phyloP scores from a whole-genome alignment of 495 filamentous ascomycete species.

The Lophiotrema nucula region DNA sequence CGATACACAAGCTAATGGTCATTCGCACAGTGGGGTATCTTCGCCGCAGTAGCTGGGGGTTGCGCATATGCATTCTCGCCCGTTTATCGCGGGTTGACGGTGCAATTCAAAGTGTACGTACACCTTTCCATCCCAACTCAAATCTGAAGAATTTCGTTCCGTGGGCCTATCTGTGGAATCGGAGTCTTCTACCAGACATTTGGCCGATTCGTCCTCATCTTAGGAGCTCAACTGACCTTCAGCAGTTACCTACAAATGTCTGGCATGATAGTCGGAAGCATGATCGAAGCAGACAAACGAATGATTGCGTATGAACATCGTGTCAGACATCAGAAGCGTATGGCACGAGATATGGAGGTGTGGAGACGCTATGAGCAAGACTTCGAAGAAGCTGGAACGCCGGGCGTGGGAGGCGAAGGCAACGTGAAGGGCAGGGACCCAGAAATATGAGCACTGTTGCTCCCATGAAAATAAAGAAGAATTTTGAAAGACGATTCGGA shows the following conservation, averaged over 20 bases:
- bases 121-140: no score
- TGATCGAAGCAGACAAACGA: constrained; percentile 77
- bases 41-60: constrained; percentile 55
- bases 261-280: constrained; percentile 79
- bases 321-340: constrained; percentile 62
- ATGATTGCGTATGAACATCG: constrained; percentile 65
- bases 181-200: no score
- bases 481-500: not conserved
- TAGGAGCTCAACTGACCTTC: not conserved
- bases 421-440: constrained; percentile 28
- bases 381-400: constrained; percentile 33
- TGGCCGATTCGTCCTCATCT: no score
- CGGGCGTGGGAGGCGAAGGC: constrained; percentile 34
- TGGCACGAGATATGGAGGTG: constrained; percentile 60
- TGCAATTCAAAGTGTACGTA: constrained; percentile 84
- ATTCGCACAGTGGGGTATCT: constrained; percentile 57
- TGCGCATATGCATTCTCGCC: constrained; percentile 62
- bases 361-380: constrained; percentile 52
- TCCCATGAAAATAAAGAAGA: no score
- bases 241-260: constrained; percentile 75
- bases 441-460: constrained; percentile 8
- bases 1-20: constrained; percentile 5
- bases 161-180: no score
- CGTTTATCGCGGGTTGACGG: constrained; percentile 75
- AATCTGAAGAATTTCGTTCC: no score